phyloP scores from a whole-genome alignment of 2,329 filamentous ascomycete genomes.

The Hysterium pulicare region DNA sequence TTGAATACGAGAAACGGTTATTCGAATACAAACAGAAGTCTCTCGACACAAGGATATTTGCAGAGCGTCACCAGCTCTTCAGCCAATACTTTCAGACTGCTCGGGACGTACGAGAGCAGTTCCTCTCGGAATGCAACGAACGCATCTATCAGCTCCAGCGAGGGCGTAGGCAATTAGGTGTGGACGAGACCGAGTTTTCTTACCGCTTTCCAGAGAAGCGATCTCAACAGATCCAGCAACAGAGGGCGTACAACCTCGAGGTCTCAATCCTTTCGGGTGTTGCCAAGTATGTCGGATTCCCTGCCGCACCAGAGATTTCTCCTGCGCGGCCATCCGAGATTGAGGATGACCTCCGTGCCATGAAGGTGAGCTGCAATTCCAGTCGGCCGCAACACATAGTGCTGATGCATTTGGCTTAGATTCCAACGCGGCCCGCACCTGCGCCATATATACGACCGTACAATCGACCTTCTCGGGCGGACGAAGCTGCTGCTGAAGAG shows the following conservation, averaged over 20 bases:
- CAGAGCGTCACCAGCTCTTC: slow-evolving; percentile 80
- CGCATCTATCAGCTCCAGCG: slow-evolving; percentile 92
- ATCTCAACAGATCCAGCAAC: slow-evolving; percentile 75
- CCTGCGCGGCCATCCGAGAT: slow-evolving; percentile 70
- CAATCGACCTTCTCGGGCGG: slow-evolving; percentile 39
- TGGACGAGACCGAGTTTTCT: slow-evolving; percentile 76
- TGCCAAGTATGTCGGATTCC: slow-evolving; percentile 94
- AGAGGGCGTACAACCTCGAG: slow-evolving; percentile 90
- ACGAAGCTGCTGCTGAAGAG: slow-evolving; percentile 67
- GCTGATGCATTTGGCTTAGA: slow-evolving; percentile 27
- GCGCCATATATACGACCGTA: slow-evolving; percentile 28
- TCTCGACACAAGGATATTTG: slow-evolving; percentile 67
- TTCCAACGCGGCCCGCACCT: slow-evolving; percentile 29
- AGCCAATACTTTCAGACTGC: slow-evolving; percentile 87
- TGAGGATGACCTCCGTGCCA: slow-evolving; percentile 83
- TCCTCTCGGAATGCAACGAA: slow-evolving; percentile 76
- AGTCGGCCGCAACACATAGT: slow-evolving; percentile 8
- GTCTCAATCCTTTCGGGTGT: slow-evolving; percentile 87
- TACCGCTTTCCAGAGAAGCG: slow-evolving; percentile 75
- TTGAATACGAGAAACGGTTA: slow-evolving; percentile 71
- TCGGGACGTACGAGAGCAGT: slow-evolving; percentile 75
- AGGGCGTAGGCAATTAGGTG: slow-evolving; percentile 74
- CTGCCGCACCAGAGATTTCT: slow-evolving; percentile 81
- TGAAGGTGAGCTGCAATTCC: slow-evolving; percentile 64
- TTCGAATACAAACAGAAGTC: slow-evolving; percentile 71